Conservation (phyloP, 176 grass and related monocot species). For the Carex parvula region DNA sequence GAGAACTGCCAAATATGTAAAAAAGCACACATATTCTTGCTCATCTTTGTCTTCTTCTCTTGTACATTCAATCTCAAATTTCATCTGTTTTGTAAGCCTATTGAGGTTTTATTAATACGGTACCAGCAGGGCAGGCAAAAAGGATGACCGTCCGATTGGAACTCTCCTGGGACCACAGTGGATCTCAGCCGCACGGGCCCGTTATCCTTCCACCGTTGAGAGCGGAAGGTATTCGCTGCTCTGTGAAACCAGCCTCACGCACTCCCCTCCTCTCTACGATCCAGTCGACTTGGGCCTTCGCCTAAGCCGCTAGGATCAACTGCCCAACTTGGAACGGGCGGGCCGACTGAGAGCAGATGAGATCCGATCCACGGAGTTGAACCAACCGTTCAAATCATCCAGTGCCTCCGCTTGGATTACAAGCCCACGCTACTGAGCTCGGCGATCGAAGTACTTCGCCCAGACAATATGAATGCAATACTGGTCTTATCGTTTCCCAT, state of each 20-base stretch:
- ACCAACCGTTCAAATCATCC: neutral
- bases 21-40: no score
- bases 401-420: neutral
- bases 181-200: neutral
- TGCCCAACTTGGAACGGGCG: neutral
- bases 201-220: constrained; percentile 33
- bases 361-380: neutral
- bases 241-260: constrained; percentile 45
- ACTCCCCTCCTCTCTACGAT: constrained; percentile 24
- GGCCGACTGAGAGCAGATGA: neutral
- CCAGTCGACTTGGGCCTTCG: neutral
- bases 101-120: no score
- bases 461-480: no score
- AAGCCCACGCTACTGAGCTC: neutral
- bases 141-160: neutral
- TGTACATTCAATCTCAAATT: no score
- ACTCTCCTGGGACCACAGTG: neutral
- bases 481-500: no score
- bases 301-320: neutral
- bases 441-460: neutral
- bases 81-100: no score
- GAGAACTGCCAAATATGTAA: no score
- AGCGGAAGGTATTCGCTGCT: constrained; percentile 34
- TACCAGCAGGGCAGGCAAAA: neutral
- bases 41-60: no score